A percentile compares a stretch with the other conserved stretches of the same genome.
Conservation (phyloP, 1,284 basidiomycete species). For the Irpex sp. region DNA sequence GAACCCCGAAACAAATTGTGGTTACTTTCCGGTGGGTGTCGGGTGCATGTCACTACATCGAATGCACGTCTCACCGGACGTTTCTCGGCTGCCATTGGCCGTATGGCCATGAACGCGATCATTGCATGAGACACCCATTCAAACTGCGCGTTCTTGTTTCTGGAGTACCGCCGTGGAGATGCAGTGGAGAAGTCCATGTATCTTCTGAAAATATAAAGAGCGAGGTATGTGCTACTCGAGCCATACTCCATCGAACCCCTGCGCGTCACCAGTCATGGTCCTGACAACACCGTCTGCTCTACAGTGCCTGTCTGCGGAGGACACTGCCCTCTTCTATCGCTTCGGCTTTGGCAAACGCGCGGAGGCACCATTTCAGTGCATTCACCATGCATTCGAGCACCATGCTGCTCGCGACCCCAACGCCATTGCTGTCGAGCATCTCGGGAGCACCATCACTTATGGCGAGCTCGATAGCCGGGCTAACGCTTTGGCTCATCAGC, state of each 20-base stretch:
- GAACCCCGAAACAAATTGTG: constrained; percentile 1
- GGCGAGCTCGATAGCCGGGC: constrained; percentile 45
- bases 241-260: constrained; percentile 2
- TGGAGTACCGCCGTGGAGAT: constrained; percentile 12
- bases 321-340: constrained; percentile 40
- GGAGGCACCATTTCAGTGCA: constrained; percentile 39
- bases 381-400: constrained; percentile 55
- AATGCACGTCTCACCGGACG: constrained; percentile 12
- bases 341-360: constrained; percentile 41
- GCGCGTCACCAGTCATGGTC: constrained; percentile 4
- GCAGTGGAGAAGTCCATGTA: constrained; percentile 14
- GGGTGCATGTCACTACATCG: constrained; percentile 8
- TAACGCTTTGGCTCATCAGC: constrained; percentile 42
- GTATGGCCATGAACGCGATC: constrained; percentile 8
- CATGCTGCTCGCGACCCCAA: constrained; percentile 38
- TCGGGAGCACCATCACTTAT: constrained; percentile 44
- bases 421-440: constrained; percentile 48
- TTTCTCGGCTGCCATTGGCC: constrained; percentile 14
- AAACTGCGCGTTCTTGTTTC: constrained; percentile 3
- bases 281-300: constrained; percentile 12
- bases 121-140: not conserved
- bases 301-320: constrained; percentile 30
- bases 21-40: constrained; percentile 10
- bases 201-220: constrained; percentile 11
- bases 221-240: not conserved